phyloP scores from a whole-genome alignment of 1,139 yeast genomes.

The Wickerhamomyces sp. region DNA sequence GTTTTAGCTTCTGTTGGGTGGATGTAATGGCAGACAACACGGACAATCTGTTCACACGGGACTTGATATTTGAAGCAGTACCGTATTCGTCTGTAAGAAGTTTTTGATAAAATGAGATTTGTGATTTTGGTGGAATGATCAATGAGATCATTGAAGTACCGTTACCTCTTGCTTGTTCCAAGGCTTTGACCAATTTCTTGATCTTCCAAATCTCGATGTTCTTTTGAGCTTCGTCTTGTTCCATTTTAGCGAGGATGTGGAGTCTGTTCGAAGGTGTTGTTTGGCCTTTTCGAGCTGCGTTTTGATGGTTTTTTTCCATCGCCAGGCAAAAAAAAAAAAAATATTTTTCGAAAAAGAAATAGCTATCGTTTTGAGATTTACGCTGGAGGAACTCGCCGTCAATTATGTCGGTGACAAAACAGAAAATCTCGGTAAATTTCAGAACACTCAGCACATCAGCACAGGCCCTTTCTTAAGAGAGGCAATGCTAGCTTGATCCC shows the following conservation, averaged over 20 bases:
- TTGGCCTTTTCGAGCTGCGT: too few relatives aligned
- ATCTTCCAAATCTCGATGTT: constrained; percentile 99
- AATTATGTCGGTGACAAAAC: too few relatives aligned
- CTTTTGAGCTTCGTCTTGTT: constrained; percentile 72
- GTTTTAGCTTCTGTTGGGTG: constrained; percentile 91
- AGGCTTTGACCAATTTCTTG: constrained; percentile 82
- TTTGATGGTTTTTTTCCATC: neutral
- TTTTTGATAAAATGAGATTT: constrained; percentile 80
- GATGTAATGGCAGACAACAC: constrained; percentile 96
- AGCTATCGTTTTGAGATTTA: constrained; percentile 4
- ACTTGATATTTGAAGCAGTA: constrained; percentile 95
- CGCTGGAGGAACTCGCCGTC: too few relatives aligned
- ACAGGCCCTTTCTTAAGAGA: neutral
- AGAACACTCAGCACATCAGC: neutral
- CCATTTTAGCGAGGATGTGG: constrained; percentile 24
- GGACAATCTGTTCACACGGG: constrained; percentile 92
- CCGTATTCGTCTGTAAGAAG: constrained; percentile 98
- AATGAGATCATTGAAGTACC: constrained; percentile 98
- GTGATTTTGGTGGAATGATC: constrained; percentile 93
- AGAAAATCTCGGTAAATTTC: too few relatives aligned
- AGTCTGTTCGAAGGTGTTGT: neutral
- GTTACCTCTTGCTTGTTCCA: constrained; percentile 91
- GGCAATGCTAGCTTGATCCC: neutral
- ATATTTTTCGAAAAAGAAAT: constrained; percentile 1
- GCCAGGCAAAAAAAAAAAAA: too few relatives aligned